These are phyloP conservation scores for Wickerhamomyces subpelliculosus DNA, from an alignment of 805 yeast genomes.

Conservation along the genomic window DNA sequence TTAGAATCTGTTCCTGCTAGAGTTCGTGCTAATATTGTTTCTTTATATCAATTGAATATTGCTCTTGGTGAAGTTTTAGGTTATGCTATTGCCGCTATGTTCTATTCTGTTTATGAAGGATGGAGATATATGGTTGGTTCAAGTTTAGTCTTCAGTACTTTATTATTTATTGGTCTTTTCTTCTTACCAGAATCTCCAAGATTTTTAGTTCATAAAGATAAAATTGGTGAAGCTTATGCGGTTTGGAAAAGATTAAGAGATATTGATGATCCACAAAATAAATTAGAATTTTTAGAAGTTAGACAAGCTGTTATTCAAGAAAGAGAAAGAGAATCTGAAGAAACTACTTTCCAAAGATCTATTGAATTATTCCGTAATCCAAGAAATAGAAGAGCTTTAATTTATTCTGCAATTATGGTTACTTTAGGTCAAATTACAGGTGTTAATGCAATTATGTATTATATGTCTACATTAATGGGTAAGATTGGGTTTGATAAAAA, in stretches of 20 bases:
- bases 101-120: slow-evolving; percentile 46
- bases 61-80: slow-evolving; percentile 65
- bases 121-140: slow-evolving; percentile 67
- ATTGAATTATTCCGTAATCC: slow-evolving; percentile 47
- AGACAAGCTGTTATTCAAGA: slow-evolving; percentile 44
- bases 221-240: slow-evolving; percentile 44
- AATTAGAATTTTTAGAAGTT: slow-evolving; percentile 53
- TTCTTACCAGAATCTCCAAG: slow-evolving; percentile 59
- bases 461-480: slow-evolving; percentile 51
- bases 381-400: slow-evolving; percentile 54
- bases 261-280: slow-evolving; percentile 31
- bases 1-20: slow-evolving; percentile 53
- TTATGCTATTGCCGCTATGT: slow-evolving; percentile 56
- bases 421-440: slow-evolving; percentile 61
- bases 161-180: slow-evolving; percentile 42
- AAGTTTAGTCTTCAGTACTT: slow-evolving; percentile 49
- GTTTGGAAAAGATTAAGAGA: slow-evolving; percentile 54
- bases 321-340: slow-evolving; percentile 30
- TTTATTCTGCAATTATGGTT: slow-evolving; percentile 52
- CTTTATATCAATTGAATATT: slow-evolving; percentile 56
- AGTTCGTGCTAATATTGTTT: slow-evolving; percentile 55
- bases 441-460: slow-evolving; percentile 60
- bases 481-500: slow-evolving; percentile 47
- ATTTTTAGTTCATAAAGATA: slow-evolving; percentile 42
- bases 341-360: slow-evolving; percentile 33